These are phyloP conservation scores for Gastrodia elata DNA, from an alignment of 106 monocot species.

Conservation along the genomic window DNA sequence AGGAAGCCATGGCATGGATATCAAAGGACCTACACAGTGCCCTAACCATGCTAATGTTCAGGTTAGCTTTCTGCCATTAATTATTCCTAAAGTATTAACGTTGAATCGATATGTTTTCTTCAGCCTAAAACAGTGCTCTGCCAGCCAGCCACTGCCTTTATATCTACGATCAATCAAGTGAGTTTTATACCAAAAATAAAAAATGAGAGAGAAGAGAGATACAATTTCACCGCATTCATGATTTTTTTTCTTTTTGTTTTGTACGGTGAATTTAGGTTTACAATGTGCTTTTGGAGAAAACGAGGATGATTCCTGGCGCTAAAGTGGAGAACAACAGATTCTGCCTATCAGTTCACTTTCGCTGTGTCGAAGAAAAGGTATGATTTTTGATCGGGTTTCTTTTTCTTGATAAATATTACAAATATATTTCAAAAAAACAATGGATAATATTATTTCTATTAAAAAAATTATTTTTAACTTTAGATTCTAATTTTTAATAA, in stretches of 20 bases:
- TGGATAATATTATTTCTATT: too few relatives aligned
- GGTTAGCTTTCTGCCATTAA: neutral
- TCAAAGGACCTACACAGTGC: slow-evolving; percentile 3
- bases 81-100: too few relatives aligned
- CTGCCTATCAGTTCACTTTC: slow-evolving; percentile 70
- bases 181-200: neutral
- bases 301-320: slow-evolving; percentile 27
- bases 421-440: too few relatives aligned
- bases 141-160: slow-evolving; percentile 44
- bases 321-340: slow-evolving; percentile 83
- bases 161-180: slow-evolving; percentile 30
- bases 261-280: slow-evolving; percentile 5
- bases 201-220: too few relatives aligned
- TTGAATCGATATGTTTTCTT: neutral
- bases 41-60: neutral
- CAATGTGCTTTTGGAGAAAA: slow-evolving; percentile 36
- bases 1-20: slow-evolving; percentile 21
- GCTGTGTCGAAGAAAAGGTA: slow-evolving; percentile 70
- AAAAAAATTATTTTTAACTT: too few relatives aligned
- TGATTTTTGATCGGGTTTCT: neutral
- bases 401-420: slow-evolving; percentile 1
- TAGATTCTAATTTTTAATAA: too few relatives aligned
- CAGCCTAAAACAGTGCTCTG: slow-evolving; percentile 27
- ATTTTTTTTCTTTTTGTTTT: neutral
- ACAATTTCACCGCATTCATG: too few relatives aligned